Conservation (phyloP, 2,329 filamentous ascomycete genomes). For the Penicillium hordei region DNA sequence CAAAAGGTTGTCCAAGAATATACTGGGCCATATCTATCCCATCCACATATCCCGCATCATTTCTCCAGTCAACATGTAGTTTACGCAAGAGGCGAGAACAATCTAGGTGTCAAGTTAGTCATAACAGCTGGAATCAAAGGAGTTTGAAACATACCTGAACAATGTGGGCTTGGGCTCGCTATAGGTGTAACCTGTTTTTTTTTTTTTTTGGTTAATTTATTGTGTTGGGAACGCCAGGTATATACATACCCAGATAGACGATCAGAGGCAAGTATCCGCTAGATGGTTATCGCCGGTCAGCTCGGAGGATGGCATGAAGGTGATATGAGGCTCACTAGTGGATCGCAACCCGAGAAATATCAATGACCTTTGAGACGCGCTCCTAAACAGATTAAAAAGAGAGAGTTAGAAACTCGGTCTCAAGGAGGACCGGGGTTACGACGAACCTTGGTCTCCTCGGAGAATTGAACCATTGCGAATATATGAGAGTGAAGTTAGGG, state of each 20-base stretch:
- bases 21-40: neutral
- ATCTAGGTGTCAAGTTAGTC: slow-evolving; percentile 25
- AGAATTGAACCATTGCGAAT: slow-evolving; percentile 62
- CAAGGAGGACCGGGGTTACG: neutral
- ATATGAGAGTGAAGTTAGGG: neutral
- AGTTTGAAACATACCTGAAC: slow-evolving; percentile 57
- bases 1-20: neutral
- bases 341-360: slow-evolving; percentile 86
- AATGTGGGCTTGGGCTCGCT: slow-evolving; percentile 86
- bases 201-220: neutral
- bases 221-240: slow-evolving; percentile 11
- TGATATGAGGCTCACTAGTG: slow-evolving; percentile 73
- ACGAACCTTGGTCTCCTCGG: slow-evolving; percentile 91
- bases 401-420: slow-evolving; percentile 4
- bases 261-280: slow-evolving; percentile 96
- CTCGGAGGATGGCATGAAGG: slow-evolving; percentile 1
- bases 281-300: slow-evolving; percentile 22
- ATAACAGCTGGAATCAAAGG: slow-evolving; percentile 19
- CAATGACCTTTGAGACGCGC: slow-evolving; percentile 95
- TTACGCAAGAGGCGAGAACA: slow-evolving; percentile 48
- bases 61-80: neutral
- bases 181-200: slow-evolving; percentile 74
- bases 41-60: neutral
- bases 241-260: slow-evolving; percentile 79
- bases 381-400: slow-evolving; percentile 59